These are phyloP conservation scores for Hypoxylon fuscum DNA, from an alignment of 495 filamentous ascomycete species.

Conservation along the genomic window DNA sequence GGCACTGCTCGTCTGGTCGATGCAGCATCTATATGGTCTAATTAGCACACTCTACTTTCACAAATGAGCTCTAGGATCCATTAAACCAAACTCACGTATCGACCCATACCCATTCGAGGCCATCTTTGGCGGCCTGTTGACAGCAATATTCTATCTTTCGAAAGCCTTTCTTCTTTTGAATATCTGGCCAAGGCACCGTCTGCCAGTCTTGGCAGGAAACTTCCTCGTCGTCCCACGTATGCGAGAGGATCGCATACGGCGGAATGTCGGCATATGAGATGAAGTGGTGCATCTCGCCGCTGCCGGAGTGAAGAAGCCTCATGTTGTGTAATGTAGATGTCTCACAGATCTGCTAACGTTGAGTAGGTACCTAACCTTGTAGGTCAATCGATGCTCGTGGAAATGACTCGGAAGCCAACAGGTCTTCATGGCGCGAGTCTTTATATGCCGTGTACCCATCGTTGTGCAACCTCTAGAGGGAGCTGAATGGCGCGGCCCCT, in stretches of 20 bases:
- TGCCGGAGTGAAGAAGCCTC: slow-evolving; percentile 28
- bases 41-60: neutral
- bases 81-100: slow-evolving; percentile 40
- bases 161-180: slow-evolving; percentile 37
- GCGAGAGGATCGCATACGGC: slow-evolving; percentile 43
- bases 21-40: slow-evolving; percentile 43
- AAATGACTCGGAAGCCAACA: neutral
- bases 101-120: slow-evolving; percentile 47
- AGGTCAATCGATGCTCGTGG: no score
- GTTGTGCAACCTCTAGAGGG: neutral
- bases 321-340: slow-evolving; percentile 12
- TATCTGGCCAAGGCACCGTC: neutral
- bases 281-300: slow-evolving; percentile 27
- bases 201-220: slow-evolving; percentile 35
- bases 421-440: neutral
- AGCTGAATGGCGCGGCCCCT: neutral
- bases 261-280: slow-evolving; percentile 27
- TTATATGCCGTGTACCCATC: neutral
- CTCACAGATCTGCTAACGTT: no score
- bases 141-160: slow-evolving; percentile 41
- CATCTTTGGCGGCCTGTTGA: slow-evolving; percentile 39
- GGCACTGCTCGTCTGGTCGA: slow-evolving; percentile 50
- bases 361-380: neutral
- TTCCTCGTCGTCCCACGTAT: slow-evolving; percentile 43
- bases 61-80: neutral